Conservation (phyloP, 1,284 basidiomycete species). For the Chiua sp. region DNA sequence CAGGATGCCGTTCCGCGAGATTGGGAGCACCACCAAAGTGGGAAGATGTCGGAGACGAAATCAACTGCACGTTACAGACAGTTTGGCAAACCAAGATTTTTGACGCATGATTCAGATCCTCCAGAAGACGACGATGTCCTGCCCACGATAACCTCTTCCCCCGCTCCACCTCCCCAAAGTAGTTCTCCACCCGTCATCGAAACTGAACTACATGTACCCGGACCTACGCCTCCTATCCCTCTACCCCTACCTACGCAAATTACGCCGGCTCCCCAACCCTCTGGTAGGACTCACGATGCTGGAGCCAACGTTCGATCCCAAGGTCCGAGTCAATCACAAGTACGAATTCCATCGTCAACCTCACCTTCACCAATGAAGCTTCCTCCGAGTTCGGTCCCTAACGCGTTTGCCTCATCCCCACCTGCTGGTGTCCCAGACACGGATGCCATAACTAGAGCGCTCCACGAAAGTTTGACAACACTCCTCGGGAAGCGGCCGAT, state of each 20-base stretch:
- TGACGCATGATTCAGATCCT: conserved; percentile 23
- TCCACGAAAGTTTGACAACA: conserved; percentile 69
- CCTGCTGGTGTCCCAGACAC: conserved; percentile 27
- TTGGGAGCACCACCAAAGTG: conserved; percentile 1
- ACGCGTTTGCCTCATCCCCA: conserved; percentile 25
- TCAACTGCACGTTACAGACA: background rate
- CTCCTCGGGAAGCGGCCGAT: conserved; percentile 67
- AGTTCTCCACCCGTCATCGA: conserved; percentile 30
- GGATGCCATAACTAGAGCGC: conserved; percentile 39
- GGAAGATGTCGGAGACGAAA: background rate
- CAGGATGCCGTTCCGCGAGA: conserved; percentile 14
- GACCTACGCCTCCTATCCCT: background rate
- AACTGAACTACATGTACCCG: background rate
- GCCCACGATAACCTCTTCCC: conserved; percentile 18
- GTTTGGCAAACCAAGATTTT: conserved; percentile 29
- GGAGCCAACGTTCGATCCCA: conserved; percentile 24
- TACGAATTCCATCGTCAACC: conserved; percentile 62
- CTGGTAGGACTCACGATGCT: background rate
- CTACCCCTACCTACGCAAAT: background rate
- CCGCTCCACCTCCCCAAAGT: conserved; percentile 31
- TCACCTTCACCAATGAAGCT: conserved; percentile 63
- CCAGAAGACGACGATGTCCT: conserved; percentile 10
- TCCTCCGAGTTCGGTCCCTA: conserved; percentile 29
- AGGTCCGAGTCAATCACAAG: conserved; percentile 12
- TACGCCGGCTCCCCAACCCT: background rate